Evolutionary conservation across 1,139 yeast species (phyloP), one percentile per base, ranked within the genome.

Genomic region (Geotrichum australiense): DNA sequence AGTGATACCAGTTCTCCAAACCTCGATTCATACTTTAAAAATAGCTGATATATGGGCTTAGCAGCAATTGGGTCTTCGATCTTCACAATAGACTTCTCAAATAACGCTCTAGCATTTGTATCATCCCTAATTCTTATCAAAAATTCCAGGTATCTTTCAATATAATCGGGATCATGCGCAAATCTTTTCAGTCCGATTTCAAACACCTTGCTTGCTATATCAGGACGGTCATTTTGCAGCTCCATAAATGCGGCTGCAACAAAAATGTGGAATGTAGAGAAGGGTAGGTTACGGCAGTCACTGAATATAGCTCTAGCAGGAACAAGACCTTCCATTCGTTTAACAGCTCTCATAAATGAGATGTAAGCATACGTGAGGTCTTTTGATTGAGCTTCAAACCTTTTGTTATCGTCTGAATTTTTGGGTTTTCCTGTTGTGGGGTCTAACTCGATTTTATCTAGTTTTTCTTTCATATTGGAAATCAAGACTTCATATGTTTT

Each of bases 211-310:
- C 74, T 68, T 0, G 96, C 91, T 31, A 83, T 78, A 42, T 77
- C 80, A 39, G 73, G 68, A 35, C 63, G 63, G 47, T 64, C 68
- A 34, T 80, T 74, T 54, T 78, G 79, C 54, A 76, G 79, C 58
- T 91, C 98, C 68, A 89, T 70, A 57, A 78, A 69, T 0, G 96
- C 94, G 53, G 85, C 81, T 42, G 85, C 93, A 21, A 80, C 79
- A 59, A 74, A 91, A 24, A 91, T 73, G 51, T 84, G 86, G 64
- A 78, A 77, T 0, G 94, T 81, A 35, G 83, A 78, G 49, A 70
- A 73, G 42, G 82, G 72, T 2, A 80, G 67, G 34, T 71, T 65
- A 48, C 97, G 71, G 6, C 93, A 84, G 47, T 81, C 89, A 43
- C 80, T 73, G 39, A 85, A 74, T 2, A 68, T 56, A 22, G 51